Base-by-base conservation (phyloP, 2,329 filamentous ascomycete genomes). In the Microdochium bolleyi region DNA sequence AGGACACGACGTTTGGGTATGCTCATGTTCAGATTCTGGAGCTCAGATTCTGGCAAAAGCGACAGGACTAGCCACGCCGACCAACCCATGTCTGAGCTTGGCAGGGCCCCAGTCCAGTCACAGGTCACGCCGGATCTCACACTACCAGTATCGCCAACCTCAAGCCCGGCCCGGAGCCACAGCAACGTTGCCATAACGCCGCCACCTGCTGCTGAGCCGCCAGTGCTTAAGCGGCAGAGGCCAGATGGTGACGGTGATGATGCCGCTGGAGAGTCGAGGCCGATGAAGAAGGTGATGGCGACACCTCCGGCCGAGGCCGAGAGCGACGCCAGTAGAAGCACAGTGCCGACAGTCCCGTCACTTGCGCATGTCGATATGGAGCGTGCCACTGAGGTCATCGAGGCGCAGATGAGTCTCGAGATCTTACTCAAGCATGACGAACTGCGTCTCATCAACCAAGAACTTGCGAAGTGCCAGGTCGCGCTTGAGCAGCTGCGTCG, bases 341-440 rank as follows among this genome's bases (percentile, higher is more conserved):
- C 41, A 21, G 41, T 46, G 41, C 13, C 41, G 48, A 51, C 55
- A 44, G 52, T 49, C 34, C 48, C 54, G 32, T 51, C 37, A 38
- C 53, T 54, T 51, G 48, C 49, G 38, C 49, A 57, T 51, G 53
- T 63, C 56, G 64, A 72, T 58, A 56, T 79, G 60, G 73, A 84
- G 37, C 74, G 73, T 54, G 79, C 87, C 57, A 83, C 83, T 64
- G 85, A 92, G 61, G 79, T 80, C 34, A 87, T 97, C 65, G 86
- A 91, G 65, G 84, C 90, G 56, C 88, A 96, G 70, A 87, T 97
- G 68, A 89, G 91, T 63, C 82, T 94, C 59, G 92, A 96, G 73
- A 92, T 97, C 51, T 74, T 97, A 57, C 74, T 95, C 67, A 97
- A 96, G 76, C 94, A 99, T 70, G 85, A 94, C 63, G 94, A 99